phyloP scores from a whole-genome alignment of 177 flowering plant species.

The Viscum album region DNA sequence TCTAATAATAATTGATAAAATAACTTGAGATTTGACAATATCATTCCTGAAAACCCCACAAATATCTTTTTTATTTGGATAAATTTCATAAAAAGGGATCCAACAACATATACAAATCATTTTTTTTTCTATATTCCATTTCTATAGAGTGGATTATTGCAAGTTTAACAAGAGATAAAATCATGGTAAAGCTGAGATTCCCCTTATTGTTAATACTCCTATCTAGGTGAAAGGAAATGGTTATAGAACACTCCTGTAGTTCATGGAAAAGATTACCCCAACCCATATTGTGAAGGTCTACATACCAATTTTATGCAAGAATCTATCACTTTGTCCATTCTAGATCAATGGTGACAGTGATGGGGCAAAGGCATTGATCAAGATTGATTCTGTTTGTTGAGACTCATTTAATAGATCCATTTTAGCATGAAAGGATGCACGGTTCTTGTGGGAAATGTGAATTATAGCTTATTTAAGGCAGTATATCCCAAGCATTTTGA shows the following conservation, averaged over 20 bases:
- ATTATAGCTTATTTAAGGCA: slow-evolving; percentile 81
- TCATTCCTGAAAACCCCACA: too few relatives aligned
- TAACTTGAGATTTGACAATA: too few relatives aligned
- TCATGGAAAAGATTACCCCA: slow-evolving; percentile 57
- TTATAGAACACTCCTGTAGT: slow-evolving; percentile 58
- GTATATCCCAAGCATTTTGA: slow-evolving; percentile 48
- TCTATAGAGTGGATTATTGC: slow-evolving; percentile 36
- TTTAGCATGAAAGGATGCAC: slow-evolving; percentile 56
- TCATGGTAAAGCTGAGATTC: slow-evolving; percentile 29
- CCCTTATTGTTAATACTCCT: slow-evolving; percentile 81
- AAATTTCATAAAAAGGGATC: slow-evolving; percentile 71
- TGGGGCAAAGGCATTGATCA: slow-evolving; percentile 30
- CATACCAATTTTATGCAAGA: slow-evolving; percentile 46
- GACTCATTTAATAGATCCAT: slow-evolving; percentile 61
- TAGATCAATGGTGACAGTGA: slow-evolving; percentile 41
- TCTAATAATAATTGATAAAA: slow-evolving; percentile 47
- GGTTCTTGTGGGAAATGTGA: slow-evolving; percentile 48
- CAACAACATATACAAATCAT: slow-evolving; percentile 50
- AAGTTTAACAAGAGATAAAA: slow-evolving; percentile 18
- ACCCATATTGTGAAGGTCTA: slow-evolving; percentile 80
- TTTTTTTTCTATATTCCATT: slow-evolving; percentile 46
- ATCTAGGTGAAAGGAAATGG: slow-evolving; percentile 99
- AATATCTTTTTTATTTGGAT: slow-evolving; percentile 85
- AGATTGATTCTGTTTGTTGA: slow-evolving; percentile 49
- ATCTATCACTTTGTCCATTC: slow-evolving; percentile 68